Conservation (phyloP, 805 yeast species). For the Starmera caribaea region DNA sequence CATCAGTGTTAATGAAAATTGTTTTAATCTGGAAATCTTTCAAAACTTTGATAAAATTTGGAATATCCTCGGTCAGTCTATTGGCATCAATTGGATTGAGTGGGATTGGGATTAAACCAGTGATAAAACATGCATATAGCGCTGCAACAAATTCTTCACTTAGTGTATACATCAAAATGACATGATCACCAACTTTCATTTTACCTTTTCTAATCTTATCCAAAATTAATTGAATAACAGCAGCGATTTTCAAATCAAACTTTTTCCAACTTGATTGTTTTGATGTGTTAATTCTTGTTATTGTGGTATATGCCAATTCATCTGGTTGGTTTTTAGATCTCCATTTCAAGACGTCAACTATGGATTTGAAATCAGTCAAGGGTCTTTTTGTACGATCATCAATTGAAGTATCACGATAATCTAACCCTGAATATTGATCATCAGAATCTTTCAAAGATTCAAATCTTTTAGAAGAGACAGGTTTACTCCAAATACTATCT, state of each 20-base stretch:
- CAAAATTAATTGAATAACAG: conserved; percentile 62
- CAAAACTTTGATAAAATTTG: conserved; percentile 54
- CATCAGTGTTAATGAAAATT: conserved; percentile 69
- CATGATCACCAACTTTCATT: conserved; percentile 59
- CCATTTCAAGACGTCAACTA: conserved; percentile 70
- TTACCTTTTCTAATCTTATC: conserved; percentile 63
- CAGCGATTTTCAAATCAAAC: conserved; percentile 66
- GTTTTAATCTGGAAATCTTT: conserved; percentile 63
- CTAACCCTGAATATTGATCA: conserved; percentile 71
- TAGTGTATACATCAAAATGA: conserved; percentile 74
- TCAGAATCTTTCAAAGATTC: conserved; percentile 54
- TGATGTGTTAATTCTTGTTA: conserved; percentile 33
- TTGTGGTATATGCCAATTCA: conserved; percentile 58
- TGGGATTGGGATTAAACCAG: conserved; percentile 75
- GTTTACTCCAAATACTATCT: conserved; percentile 77
- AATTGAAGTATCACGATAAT: conserved; percentile 59
- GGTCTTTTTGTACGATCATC: conserved; percentile 76
- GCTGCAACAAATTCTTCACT: conserved; percentile 82
- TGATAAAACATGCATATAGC: conserved; percentile 73
- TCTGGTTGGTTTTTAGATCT: conserved; percentile 69
- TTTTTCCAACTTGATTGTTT: conserved; percentile 69
- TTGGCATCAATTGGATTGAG: conserved; percentile 59
- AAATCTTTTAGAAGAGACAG: conserved; percentile 47
- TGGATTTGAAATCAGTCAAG: conserved; percentile 59
- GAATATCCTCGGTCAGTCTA: conserved; percentile 64